phyloP scores from a whole-genome alignment of 164 flowering plant genomes.

The Piper longum region DNA sequence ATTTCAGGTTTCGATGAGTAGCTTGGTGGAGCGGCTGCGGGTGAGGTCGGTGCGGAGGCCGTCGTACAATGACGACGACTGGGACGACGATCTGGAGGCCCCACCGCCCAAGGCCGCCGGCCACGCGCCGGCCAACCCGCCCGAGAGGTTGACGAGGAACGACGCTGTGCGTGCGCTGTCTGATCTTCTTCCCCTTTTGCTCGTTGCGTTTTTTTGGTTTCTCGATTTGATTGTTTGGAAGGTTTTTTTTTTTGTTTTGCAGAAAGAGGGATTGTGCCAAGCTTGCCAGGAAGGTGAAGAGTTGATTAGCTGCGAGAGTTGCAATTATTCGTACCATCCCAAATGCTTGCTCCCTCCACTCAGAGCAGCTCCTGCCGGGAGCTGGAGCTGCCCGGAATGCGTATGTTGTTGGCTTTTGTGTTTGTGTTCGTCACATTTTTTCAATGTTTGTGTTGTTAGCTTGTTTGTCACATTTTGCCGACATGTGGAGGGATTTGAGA shows the following conservation, averaged over 20 bases:
- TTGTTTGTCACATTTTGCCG: not conserved
- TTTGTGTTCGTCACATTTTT: not conserved
- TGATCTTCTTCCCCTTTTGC: not conserved
- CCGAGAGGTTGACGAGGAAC: constrained; percentile 45
- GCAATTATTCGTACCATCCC: constrained; percentile 74
- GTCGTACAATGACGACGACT: constrained; percentile 59
- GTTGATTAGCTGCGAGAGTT: constrained; percentile 64
- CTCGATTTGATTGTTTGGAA: not conserved
- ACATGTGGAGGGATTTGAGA: not conserved
- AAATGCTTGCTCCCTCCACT: constrained; percentile 73
- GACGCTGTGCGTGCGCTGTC: constrained; percentile 56
- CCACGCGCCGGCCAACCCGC: constrained; percentile 18
- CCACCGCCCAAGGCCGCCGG: constrained; percentile 13
- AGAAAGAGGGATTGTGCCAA: constrained; percentile 81
- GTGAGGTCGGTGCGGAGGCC: constrained; percentile 78
- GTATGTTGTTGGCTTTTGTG: constrained; percentile 34
- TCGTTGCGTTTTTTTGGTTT: not conserved
- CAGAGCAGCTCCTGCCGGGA: constrained; percentile 45
- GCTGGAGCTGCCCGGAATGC: constrained; percentile 98
- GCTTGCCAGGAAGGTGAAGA: constrained; percentile 59
- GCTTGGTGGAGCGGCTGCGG: constrained; percentile 93
- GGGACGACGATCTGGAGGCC: constrained; percentile 68
- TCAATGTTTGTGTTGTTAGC: not conserved
- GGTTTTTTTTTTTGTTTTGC: constrained; percentile 1
- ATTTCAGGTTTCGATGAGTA: constrained; percentile 38